Percentiles rank a stretch among this genome's conserved stretches.
These are phyloP conservation scores for Mycena crocata DNA, from an alignment of 768 basidiomycete species.

Conservation along the genomic window DNA sequence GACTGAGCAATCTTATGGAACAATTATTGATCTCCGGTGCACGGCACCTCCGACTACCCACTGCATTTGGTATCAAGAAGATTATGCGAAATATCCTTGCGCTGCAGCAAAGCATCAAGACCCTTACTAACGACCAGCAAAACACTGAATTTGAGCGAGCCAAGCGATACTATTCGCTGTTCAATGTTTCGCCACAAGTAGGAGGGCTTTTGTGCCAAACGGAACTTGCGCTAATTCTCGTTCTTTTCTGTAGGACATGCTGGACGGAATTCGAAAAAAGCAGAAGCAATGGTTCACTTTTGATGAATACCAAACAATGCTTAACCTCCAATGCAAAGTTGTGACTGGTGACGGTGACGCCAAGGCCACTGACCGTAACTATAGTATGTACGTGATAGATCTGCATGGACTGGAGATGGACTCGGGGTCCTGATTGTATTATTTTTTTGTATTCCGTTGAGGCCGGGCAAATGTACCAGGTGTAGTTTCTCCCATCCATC, in stretches of 20 bases:
- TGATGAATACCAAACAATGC: conserved; percentile 93
- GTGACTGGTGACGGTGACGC: conserved; percentile 62
- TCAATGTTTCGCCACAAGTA: conserved; percentile 80
- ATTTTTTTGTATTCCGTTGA: conserved; percentile 30
- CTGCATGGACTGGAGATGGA: conserved; percentile 83
- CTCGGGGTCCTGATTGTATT: conserved; percentile 37
- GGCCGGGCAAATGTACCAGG: background rate
- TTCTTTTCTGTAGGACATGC: conserved; percentile 69
- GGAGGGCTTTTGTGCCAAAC: conserved; percentile 35
- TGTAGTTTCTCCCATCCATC: conserved; percentile 21
- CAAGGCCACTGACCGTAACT: conserved; percentile 74
- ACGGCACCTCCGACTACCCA: conserved; percentile 74
- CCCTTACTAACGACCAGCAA: conserved; percentile 69
- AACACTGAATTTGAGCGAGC: conserved; percentile 81
- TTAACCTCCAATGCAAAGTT: conserved; percentile 90
- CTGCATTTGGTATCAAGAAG: conserved; percentile 84
- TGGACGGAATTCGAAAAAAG: conserved; percentile 73
- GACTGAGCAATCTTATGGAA: conserved; percentile 88
- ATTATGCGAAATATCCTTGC: conserved; percentile 91
- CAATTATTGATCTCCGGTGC: conserved; percentile 82
- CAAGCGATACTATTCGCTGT: conserved; percentile 85
- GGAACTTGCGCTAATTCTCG: background rate
- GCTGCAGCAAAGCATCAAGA: conserved; percentile 90
- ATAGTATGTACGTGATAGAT: conserved; percentile 91
- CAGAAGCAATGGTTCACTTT: conserved; percentile 80